A percentile compares a stretch with the other conserved stretches of the same genome.
These are phyloP conservation scores for Podosphaera xanthii DNA, from an alignment of 2,329 filamentous ascomycete species.

Conservation along the genomic window DNA sequence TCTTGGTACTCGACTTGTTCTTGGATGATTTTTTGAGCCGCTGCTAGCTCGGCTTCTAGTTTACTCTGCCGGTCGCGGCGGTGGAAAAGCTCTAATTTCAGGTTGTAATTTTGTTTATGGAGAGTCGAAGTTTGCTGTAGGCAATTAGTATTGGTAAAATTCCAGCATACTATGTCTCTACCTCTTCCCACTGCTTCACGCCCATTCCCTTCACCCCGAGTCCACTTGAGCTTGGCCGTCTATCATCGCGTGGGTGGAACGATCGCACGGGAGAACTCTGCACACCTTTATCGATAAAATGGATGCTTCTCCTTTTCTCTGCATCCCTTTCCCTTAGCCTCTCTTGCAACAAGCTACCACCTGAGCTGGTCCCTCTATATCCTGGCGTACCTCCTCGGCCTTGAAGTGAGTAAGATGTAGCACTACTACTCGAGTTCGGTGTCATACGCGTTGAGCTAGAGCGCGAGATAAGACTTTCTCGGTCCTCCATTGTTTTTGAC, in stretches of 20 bases:
- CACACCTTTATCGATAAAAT: conserved; percentile 7
- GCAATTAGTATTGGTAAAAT: conserved; percentile 4
- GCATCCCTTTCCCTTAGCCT: conserved; percentile 16
- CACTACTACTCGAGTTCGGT: conserved; percentile 5
- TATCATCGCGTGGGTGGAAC: conserved; percentile 8
- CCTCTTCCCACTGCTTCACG: conserved; percentile 45
- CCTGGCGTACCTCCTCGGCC: neutral
- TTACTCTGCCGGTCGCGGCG: conserved; percentile 38
- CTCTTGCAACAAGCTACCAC: conserved; percentile 15
- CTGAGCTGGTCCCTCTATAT: conserved; percentile 2
- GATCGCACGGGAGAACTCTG: conserved; percentile 14
- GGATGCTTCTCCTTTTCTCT: conserved; percentile 11
- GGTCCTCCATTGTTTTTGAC: neutral
- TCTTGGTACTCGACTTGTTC: conserved; percentile 27
- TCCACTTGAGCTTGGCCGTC: conserved; percentile 13
- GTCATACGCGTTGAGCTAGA: conserved; percentile 4
- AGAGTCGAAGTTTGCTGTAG: conserved; percentile 38
- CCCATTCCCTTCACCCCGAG: conserved; percentile 27
- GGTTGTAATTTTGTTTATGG: conserved; percentile 55
- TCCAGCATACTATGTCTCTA: conserved; percentile 15
- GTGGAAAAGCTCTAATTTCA: conserved; percentile 52
- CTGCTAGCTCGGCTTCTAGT: conserved; percentile 33
- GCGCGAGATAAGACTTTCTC: neutral
- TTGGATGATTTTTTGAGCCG: conserved; percentile 22
- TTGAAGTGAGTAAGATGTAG: conserved; percentile 4